Conservation (phyloP, 1,284 basidiomycete species). For the Ceratobasidium sp. region DNA sequence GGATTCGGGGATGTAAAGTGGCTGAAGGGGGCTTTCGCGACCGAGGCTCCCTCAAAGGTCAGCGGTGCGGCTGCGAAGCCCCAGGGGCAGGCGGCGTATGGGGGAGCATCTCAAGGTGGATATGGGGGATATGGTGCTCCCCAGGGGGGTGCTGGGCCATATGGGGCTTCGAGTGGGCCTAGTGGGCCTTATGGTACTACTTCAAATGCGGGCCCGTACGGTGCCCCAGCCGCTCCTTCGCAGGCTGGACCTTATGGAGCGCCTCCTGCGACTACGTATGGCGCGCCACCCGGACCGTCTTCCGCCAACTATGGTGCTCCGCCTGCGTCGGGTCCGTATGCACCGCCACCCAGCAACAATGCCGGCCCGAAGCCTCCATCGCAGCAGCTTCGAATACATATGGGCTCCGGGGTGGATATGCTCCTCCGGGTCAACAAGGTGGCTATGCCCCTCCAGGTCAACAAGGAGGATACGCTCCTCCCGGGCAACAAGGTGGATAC, state of each 20-base stretch:
- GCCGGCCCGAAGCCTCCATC: conserved; percentile 38
- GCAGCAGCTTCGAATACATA: conserved; percentile 1
- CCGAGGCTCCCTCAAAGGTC: conserved; percentile 59
- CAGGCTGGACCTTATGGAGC: conserved; percentile 14
- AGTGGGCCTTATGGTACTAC: conserved; percentile 7
- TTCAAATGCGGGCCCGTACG: conserved; percentile 11
- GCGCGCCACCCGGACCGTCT: background rate
- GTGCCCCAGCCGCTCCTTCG: conserved; percentile 11
- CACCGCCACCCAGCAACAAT: conserved; percentile 22
- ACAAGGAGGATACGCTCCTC: conserved; percentile 36
- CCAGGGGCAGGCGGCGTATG: conserved; percentile 46
- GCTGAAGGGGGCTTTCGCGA: conserved; percentile 69
- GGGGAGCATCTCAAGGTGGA: background rate
- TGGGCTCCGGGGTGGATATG: background rate
- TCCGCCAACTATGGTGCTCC: conserved; percentile 47
- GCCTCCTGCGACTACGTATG: background rate
- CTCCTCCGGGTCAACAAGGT: conserved; percentile 4
- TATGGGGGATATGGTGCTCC: conserved; percentile 23
- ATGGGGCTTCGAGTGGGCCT: conserved; percentile 3
- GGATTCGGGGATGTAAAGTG: conserved; percentile 79
- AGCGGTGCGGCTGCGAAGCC: conserved; percentile 16
- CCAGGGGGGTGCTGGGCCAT: conserved; percentile 1
- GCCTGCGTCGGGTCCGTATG: conserved; percentile 38
- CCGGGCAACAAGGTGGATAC: conserved; percentile 45
- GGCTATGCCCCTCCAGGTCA: conserved; percentile 6